A percentile compares a stretch with the other conserved stretches of the same genome.
phyloP scores from a whole-genome alignment of 129 eudicot species.

The Pulicaria dysenterica region DNA sequence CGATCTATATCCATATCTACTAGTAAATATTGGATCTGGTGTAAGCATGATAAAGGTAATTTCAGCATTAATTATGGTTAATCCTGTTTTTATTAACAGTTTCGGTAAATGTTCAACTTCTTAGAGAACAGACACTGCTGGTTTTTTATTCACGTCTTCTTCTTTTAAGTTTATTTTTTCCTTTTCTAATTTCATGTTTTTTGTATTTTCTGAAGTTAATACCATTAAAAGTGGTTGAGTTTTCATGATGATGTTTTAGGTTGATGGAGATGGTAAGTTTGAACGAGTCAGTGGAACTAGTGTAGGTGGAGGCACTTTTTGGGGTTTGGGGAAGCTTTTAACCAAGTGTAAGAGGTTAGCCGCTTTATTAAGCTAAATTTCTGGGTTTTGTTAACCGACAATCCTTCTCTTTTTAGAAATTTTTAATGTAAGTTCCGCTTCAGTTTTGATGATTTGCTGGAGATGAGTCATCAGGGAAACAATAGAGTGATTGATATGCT shows the following conservation, averaged over 20 bases:
- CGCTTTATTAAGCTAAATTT: not conserved
- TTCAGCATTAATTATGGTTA: not conserved
- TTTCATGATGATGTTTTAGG: constrained; percentile 44
- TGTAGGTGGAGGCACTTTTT: constrained; percentile 97
- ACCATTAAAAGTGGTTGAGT: not conserved
- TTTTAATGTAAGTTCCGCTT: constrained; percentile 15
- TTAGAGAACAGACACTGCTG: not conserved
- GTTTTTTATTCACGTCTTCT: not conserved
- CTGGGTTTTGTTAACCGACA: not conserved
- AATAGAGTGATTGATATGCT: constrained; percentile 96
- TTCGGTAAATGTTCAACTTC: constrained; percentile 8
- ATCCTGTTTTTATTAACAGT: not conserved
- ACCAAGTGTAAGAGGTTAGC: constrained; percentile 88
- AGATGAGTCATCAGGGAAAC: constrained; percentile 87
- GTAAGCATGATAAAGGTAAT: constrained; percentile 99
- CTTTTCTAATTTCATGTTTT: not conserved
- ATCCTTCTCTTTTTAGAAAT: not conserved
- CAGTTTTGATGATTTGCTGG: constrained; percentile 94
- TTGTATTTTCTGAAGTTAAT: constrained; percentile 1
- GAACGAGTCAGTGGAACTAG: constrained; percentile 98
- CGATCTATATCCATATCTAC: constrained; percentile 92
- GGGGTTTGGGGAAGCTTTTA: constrained; percentile 93
- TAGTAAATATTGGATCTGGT: constrained; percentile 94
- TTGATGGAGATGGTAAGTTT: constrained; percentile 80
- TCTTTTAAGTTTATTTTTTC: not conserved